A percentile compares a stretch with the other conserved stretches of the same genome.
phyloP scores from a whole-genome alignment of 164 flowering plant genomes.

The Umbellularia californica region DNA sequence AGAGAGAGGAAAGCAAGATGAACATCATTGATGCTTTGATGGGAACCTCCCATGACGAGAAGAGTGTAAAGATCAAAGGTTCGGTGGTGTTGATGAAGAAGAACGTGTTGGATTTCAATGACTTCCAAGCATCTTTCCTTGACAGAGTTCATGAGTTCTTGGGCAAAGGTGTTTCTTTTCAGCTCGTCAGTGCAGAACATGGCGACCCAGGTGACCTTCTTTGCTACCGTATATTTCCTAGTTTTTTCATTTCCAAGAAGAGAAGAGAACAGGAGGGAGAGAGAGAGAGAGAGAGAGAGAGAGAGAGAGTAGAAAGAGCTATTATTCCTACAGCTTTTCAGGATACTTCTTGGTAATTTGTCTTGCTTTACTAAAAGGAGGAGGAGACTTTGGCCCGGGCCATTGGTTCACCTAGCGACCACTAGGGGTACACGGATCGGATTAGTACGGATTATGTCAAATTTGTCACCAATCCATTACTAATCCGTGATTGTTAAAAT shows the following conservation, averaged over 20 bases:
- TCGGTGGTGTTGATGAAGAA: conserved; percentile 71
- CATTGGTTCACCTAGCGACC: too few relatives aligned
- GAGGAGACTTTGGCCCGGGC: too few relatives aligned
- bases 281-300: too few relatives aligned
- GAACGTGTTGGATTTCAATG: conserved; percentile 57
- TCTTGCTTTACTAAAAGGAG: too few relatives aligned
- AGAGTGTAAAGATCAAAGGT: conserved; percentile 38
- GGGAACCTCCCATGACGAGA: conserved; percentile 3
- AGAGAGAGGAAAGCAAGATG: neutral
- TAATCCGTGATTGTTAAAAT: too few relatives aligned
- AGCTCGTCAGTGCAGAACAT: conserved; percentile 55
- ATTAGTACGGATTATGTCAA: too few relatives aligned
- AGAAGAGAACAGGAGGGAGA: too few relatives aligned
- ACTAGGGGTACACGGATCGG: too few relatives aligned
- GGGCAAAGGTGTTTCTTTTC: conserved; percentile 46
- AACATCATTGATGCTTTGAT: conserved; percentile 9
- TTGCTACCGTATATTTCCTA: conserved; percentile 2
- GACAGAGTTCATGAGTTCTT: conserved; percentile 48
- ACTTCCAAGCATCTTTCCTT: conserved; percentile 40
- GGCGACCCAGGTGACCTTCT: conserved; percentile 21
- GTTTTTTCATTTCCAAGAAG: neutral
- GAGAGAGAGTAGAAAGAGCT: too few relatives aligned
- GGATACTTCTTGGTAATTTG: too few relatives aligned
- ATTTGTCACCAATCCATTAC: too few relatives aligned
- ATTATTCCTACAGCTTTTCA: too few relatives aligned